Evolutionary conservation across 1,284 basidiomycete species (phyloP), one percentile per base, ranked within the genome.

Genomic region (Peniophora sp.): DNA sequence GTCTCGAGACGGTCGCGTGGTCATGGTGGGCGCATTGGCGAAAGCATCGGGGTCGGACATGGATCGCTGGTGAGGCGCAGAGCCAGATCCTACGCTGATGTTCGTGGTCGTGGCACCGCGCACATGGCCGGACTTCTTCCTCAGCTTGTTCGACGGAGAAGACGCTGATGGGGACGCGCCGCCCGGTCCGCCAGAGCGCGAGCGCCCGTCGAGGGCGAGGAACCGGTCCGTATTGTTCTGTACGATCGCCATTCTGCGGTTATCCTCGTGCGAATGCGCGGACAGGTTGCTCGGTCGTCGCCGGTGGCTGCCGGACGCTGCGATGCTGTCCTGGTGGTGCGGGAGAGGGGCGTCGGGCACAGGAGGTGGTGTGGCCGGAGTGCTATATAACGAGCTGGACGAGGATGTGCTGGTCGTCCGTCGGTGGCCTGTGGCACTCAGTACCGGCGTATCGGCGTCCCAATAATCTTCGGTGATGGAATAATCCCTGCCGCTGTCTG

Each of bases 231-330:
- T 52, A 60, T 70, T 76, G 69, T 81, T 69, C 63, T 85, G 72
- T 45, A 87, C 78, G 58, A 88, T 80, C 27, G 81, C 80, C 49
- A 85, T 67, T 53, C 81, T 72, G 51, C 85, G 73, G 60, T 83
- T 77, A 67, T 85, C 83, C 47, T 73, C 68, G 57, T 20, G 75
- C 74, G 54, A 78, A 79, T 60, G 78, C 27, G 27, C 72, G 0
- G 81, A 76, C 20, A 74, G 77, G 32, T 71, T 66, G 57, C 74
- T 79, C 49, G 78, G 72, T 52, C 76, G 61, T 35, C 66, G 62
- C 24, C 59, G 60, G 52, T 66, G 70, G 42, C 45, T 32, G 27
- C 24, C 17, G 23, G 12, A 11, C 15, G 42, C 6, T 45, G 18
- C 46, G 46, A 39, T 36, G 14, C 37, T 47, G 50, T 47, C 18